Conservation (phyloP, 2,329 filamentous ascomycete species). For the Mollisiaceae sp. region DNA sequence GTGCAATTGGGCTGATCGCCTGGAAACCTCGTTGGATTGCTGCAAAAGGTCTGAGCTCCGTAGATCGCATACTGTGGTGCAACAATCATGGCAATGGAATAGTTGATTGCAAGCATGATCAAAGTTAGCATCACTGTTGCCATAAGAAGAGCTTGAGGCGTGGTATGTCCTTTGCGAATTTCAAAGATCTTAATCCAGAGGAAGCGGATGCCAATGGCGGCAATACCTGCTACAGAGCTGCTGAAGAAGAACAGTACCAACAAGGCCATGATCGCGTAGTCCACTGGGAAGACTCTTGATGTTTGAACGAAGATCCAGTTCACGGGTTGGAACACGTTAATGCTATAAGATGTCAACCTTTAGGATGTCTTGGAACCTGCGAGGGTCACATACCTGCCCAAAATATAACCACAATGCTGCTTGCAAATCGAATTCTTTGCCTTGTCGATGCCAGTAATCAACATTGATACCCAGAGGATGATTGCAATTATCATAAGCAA, state of each 20-base stretch:
- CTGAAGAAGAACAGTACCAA: conserved; percentile 87
- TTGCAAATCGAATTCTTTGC: conserved; percentile 95
- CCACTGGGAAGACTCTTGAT: conserved; percentile 84
- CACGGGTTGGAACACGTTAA: conserved; percentile 93
- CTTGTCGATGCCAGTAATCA: conserved; percentile 95
- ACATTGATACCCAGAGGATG: conserved; percentile 86
- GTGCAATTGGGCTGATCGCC: conserved; percentile 78
- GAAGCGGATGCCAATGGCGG: conserved; percentile 89
- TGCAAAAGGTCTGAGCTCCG: conserved; percentile 93
- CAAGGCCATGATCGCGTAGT: conserved; percentile 88
- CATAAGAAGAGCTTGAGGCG: conserved; percentile 88
- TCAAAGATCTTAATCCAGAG: conserved; percentile 94
- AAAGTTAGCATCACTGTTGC: conserved; percentile 90
- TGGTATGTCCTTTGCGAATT: conserved; percentile 86
- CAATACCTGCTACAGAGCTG: conserved; percentile 85
- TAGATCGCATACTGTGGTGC: conserved; percentile 95
- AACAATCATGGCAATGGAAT: conserved; percentile 89
- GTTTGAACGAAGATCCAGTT: conserved; percentile 88
- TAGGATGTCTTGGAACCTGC: not conserved
- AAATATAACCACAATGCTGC: conserved; percentile 86
- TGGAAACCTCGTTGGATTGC: conserved; percentile 65
- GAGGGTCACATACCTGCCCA: conserved; percentile 56
- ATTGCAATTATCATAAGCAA: conserved; percentile 76
- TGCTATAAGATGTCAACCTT: conserved; percentile 50
- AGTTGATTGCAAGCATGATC: conserved; percentile 90